A percentile compares a stretch with the other conserved stretches of the same genome.
phyloP scores from a whole-genome alignment of 352 stramenopile genomes.

The Phytophthora colocasiae region DNA sequence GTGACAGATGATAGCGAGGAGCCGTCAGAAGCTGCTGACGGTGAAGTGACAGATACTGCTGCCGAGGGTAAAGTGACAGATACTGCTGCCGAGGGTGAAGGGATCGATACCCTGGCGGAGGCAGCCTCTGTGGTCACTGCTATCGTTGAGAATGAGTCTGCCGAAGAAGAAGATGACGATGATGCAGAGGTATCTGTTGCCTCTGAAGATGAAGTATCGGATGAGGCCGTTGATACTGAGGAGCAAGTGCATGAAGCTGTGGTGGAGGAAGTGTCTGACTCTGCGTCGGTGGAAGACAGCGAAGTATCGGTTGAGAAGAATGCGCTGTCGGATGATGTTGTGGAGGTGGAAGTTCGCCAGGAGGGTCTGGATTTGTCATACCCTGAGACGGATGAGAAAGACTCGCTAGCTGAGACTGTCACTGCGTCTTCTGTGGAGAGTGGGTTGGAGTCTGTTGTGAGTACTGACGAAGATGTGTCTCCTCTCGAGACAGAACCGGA shows the following conservation, averaged over 20 bases:
- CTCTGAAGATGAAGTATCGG: slow-evolving; percentile 9
- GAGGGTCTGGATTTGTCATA: slow-evolving; percentile 29
- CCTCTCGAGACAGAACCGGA: not conserved
- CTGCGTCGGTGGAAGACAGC: slow-evolving; percentile 3
- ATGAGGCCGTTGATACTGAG: not conserved
- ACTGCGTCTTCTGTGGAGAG: slow-evolving; percentile 1
- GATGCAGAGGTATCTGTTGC: not conserved
- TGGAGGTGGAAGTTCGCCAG: slow-evolving; percentile 32
- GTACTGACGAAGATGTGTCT: not conserved
- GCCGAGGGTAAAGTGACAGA: not conserved
- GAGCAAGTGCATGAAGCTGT: slow-evolving; percentile 5
- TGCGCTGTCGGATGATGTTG: slow-evolving; percentile 10
- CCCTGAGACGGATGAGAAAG: slow-evolving; percentile 11
- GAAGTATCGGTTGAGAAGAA: slow-evolving; percentile 2
- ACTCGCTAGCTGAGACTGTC: slow-evolving; percentile 31
- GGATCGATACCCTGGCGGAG: not conserved
- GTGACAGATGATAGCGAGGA: slow-evolving; percentile 1
- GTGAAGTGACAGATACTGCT: not conserved
- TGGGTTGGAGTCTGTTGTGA: not conserved
- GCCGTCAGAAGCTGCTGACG: not conserved
- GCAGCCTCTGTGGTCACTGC: not conserved
- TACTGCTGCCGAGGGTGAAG: not conserved
- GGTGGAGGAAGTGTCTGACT: slow-evolving; percentile 3
- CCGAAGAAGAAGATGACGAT: slow-evolving; percentile 2
- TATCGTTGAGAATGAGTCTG: slow-evolving; percentile 9